Conservation (phyloP, 1,284 basidiomycete genomes). For the Ceratorhiza oryzae-sativae region DNA sequence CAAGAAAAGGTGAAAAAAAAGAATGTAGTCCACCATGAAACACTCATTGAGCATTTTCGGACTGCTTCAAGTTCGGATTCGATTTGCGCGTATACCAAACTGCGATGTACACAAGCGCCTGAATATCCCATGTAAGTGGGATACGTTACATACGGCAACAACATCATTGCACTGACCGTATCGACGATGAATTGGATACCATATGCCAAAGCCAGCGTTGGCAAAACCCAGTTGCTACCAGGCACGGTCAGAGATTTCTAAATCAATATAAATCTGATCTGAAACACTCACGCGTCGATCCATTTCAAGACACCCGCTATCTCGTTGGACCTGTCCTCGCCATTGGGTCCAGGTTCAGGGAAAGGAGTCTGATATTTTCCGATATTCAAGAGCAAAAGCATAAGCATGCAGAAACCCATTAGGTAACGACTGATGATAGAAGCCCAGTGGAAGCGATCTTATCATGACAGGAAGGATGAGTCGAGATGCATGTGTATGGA, state of each 20-base stretch:
- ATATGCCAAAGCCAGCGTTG: slow-evolving; percentile 15
- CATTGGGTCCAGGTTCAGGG: not conserved
- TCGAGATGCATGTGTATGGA: not conserved
- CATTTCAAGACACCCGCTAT: slow-evolving; percentile 8
- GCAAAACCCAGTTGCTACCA: slow-evolving; percentile 22
- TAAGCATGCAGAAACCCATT: slow-evolving; percentile 17
- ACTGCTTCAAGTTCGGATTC: not conserved
- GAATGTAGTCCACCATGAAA: not conserved
- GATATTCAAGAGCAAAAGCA: slow-evolving; percentile 14
- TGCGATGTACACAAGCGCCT: slow-evolving; percentile 8
- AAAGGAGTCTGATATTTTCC: slow-evolving; percentile 23
- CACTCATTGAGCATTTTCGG: not conserved
- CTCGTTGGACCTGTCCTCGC: not conserved
- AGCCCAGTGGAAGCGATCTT: slow-evolving; percentile 31
- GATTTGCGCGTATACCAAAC: slow-evolving; percentile 14
- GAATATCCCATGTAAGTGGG: not conserved
- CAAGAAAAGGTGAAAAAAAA: not conserved
- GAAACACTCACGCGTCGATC: slow-evolving; percentile 27
- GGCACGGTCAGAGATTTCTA: not conserved
- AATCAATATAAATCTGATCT: not conserved
- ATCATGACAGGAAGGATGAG: not conserved
- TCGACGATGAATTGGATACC: slow-evolving; percentile 21
- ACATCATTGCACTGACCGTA: not conserved
- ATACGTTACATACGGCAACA: not conserved
- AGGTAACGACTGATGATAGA: slow-evolving; percentile 26